Conservation (phyloP, 768 basidiomycete genomes). For the Lyophyllum decastes region DNA sequence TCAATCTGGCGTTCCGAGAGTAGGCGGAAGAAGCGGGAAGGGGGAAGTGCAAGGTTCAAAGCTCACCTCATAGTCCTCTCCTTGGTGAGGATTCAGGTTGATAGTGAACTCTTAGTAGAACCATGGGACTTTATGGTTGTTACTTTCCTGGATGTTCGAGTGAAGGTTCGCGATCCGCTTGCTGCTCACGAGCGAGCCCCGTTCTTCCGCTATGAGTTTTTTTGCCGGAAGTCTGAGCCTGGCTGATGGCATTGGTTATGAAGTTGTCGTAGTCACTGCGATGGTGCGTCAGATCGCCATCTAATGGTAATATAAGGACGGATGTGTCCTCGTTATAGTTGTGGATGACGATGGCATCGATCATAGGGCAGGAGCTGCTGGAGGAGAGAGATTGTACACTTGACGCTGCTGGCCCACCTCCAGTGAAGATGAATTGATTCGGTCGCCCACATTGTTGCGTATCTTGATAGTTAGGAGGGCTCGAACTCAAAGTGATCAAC, state of each 20-base stretch:
- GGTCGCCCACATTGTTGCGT: conserved; percentile 24
- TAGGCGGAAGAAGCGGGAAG: no score
- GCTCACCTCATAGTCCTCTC: no score
- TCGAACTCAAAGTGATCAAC: background rate
- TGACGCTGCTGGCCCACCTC: conserved; percentile 24
- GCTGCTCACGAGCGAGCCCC: conserved; percentile 30
- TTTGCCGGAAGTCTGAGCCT: conserved; percentile 34
- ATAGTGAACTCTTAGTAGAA: no score
- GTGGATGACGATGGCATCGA: conserved; percentile 39
- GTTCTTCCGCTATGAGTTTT: conserved; percentile 38
- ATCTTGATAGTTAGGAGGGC: conserved; percentile 9
- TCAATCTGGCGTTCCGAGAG: no score
- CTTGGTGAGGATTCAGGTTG: no score
- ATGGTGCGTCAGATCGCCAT: background rate
- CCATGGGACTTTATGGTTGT: conserved; percentile 31
- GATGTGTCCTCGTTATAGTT: conserved; percentile 32
- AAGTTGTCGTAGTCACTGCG: conserved; percentile 25
- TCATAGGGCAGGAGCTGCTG: conserved; percentile 20
- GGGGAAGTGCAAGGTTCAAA: no score
- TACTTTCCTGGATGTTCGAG: conserved; percentile 32
- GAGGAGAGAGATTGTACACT: conserved; percentile 26
- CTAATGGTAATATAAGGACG: background rate
- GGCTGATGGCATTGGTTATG: conserved; percentile 19
- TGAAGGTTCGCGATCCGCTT: conserved; percentile 34
- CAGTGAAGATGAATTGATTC: conserved; percentile 27